Evolutionary conservation across 2,329 filamentous ascomycete species (phyloP), one percentile per base, ranked within the genome.

Genomic region (Myriosclerotinia scirpicola): DNA sequence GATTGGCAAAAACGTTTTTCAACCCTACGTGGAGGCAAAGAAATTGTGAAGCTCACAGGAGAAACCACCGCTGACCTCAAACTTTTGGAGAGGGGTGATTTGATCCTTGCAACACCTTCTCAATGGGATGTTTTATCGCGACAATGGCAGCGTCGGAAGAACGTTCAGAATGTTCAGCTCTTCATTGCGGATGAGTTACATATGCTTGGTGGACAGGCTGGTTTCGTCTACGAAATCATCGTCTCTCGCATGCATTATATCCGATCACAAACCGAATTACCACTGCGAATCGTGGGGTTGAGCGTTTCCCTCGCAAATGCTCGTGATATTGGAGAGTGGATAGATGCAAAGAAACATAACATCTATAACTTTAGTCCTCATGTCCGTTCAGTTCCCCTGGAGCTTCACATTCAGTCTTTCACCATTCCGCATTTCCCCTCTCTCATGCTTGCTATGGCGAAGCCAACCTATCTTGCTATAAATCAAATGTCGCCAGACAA

Each of bases 181-280:
- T 93, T 99, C 77, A 93, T 99, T 71, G 93, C 94, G 0, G 96
- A 99, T 77, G 94, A 98, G 76, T 83, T 99, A 65, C 95, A 99
- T 76, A 89, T 98, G 81, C 83, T 99, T 40, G 95, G 94, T 68
- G 93, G 93, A 17, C 87, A 89, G 62, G 85, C 87, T 70, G 96
- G 95, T 40, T 96, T 94, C 76, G 85, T 96, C 40, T 99, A 99
- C 78, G 95, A 99, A 81, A 91, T 95, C 63, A 89, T 99, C 63
- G 91, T 99, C n/a, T 97, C 95, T 69, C 90, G 95, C 63, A 97
- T 98, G 90, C 93, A 97, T 77, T 95, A 95, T 70, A 97, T 99
- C 76, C 90, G 92, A 67, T 89, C 92, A 0, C 92, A 97, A 77
- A 90, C 92, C 0, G 91, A 96, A 77, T 87, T 90, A 50, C 87